Conservation (phyloP, 768 basidiomycete species). For the Auriscalpium vulgare region DNA sequence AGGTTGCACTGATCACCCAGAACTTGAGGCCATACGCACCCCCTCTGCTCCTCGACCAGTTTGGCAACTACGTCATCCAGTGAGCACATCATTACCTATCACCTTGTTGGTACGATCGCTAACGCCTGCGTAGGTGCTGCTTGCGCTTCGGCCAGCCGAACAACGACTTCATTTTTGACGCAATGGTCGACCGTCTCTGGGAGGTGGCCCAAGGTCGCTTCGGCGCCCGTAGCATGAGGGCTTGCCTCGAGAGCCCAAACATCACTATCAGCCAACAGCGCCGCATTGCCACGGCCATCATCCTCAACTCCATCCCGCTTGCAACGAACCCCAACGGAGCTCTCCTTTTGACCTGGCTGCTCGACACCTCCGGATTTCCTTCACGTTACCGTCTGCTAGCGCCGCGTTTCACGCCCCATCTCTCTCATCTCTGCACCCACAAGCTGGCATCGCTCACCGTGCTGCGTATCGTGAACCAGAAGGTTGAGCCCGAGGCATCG, state of each 20-base stretch:
- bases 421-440: slow-evolving; percentile 96
- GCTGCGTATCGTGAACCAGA: slow-evolving; percentile 93
- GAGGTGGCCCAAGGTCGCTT: slow-evolving; percentile 97
- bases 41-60: slow-evolving; percentile 88
- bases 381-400: slow-evolving; percentile 93
- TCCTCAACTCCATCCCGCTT: slow-evolving; percentile 94
- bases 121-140: slow-evolving; percentile 53
- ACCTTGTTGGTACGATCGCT: background rate
- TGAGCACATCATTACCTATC: slow-evolving; percentile 30
- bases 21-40: slow-evolving; percentile 89
- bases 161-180: slow-evolving; percentile 96
- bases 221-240: slow-evolving; percentile 95
- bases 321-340: slow-evolving; percentile 98
- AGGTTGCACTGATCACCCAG: slow-evolving; percentile 75
- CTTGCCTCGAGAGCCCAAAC: slow-evolving; percentile 87
- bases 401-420: slow-evolving; percentile 92
- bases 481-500: slow-evolving; percentile 85
- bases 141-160: slow-evolving; percentile 83
- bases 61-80: slow-evolving; percentile 92
- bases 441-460: slow-evolving; percentile 95
- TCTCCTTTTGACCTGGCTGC: slow-evolving; percentile 89
- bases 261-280: slow-evolving; percentile 88
- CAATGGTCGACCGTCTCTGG: slow-evolving; percentile 97
- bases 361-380: slow-evolving; percentile 90
- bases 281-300: slow-evolving; percentile 88